Evolutionary conservation across 2,329 filamentous ascomycete species (phyloP).

Genomic region (Ceratocystis huliohia): DNA sequence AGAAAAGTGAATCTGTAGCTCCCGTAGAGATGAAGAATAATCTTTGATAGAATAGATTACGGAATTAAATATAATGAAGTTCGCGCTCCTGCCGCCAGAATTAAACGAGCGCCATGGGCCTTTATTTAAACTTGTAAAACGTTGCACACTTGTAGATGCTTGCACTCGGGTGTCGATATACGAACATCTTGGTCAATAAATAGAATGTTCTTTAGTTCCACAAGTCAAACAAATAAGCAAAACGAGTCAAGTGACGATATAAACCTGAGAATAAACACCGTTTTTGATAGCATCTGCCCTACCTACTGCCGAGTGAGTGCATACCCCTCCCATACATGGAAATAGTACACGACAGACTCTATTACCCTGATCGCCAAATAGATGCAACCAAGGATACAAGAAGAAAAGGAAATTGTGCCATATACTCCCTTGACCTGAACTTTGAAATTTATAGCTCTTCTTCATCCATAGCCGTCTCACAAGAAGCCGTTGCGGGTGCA

Average conservation of each 20-base stretch:
- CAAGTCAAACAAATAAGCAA: slow-evolving; percentile 10
- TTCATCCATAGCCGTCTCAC: slow-evolving; percentile 20
- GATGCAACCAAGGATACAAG: slow-evolving; percentile 14
- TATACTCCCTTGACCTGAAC: slow-evolving; percentile 11
- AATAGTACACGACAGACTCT: slow-evolving; percentile 3
- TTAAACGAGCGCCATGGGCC: too few species aligned
- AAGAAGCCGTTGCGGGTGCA: slow-evolving; percentile 4
- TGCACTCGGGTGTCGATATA: too few species aligned
- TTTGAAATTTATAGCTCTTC: slow-evolving; percentile 16
- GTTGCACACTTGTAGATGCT: too few species aligned
- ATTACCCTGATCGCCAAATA: not conserved
- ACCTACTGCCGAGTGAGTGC: slow-evolving; percentile 1
- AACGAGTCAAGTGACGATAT: slow-evolving; percentile 6
- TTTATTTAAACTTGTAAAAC: too few species aligned
- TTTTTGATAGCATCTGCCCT: slow-evolving; percentile 13
- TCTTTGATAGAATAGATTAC: too few species aligned
- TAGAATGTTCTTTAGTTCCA: too few species aligned
- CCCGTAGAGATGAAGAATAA: too few species aligned
- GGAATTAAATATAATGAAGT: too few species aligned
- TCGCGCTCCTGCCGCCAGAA: too few species aligned
- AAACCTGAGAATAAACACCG: slow-evolving; percentile 16
- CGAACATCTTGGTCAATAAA: too few species aligned
- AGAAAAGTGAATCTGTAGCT: too few species aligned
- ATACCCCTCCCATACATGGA: slow-evolving; percentile 9
- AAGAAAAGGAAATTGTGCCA: not conserved